These are phyloP conservation scores for Penicillium sp. DNA, from an alignment of 2,329 filamentous ascomycete species.

Conservation along the genomic window DNA sequence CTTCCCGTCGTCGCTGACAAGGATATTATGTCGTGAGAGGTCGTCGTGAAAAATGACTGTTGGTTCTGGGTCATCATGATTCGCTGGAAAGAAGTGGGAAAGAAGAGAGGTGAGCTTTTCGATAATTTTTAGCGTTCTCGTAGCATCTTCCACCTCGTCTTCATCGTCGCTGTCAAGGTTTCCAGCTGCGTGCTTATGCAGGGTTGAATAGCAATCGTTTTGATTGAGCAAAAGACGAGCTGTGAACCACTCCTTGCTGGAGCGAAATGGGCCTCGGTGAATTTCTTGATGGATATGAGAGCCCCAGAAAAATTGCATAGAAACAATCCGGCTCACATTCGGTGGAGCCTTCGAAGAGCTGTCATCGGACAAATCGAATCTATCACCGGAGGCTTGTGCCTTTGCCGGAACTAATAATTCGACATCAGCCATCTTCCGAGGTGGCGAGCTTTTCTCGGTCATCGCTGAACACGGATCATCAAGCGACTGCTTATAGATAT, in stretches of 20 bases:
- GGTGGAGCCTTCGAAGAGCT: too few species aligned
- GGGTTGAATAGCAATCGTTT: slow-evolving; percentile 8
- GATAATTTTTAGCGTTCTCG: slow-evolving; percentile 7
- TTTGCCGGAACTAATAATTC: too few species aligned
- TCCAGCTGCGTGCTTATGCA: slow-evolving; percentile 3
- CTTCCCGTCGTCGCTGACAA: slow-evolving; percentile 13
- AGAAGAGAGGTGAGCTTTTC: slow-evolving; percentile 6
- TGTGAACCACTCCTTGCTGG: slow-evolving; percentile 12
- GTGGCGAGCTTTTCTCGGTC: too few species aligned
- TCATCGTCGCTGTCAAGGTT: slow-evolving; percentile 11
- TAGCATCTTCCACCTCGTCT: slow-evolving; percentile 11
- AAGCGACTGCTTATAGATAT: slow-evolving; percentile 10
- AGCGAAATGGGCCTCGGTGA: slow-evolving; percentile 12
- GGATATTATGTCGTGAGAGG: slow-evolving; percentile 13
- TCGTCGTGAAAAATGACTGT: slow-evolving; percentile 14
- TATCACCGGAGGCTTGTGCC: too few species aligned
- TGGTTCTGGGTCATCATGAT: slow-evolving; percentile 4
- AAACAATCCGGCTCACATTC: slow-evolving; percentile 14
- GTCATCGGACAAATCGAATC: too few species aligned
- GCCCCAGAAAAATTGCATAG: slow-evolving; percentile 14
- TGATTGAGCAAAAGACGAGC: slow-evolving; percentile 7
- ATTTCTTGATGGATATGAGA: slow-evolving; percentile 8
- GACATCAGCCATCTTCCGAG: too few species aligned
- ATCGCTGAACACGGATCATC: too few species aligned
- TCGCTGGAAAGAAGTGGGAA: slow-evolving; percentile 5